phyloP scores from a whole-genome alignment of 768 basidiomycete genomes.

The Rhizopogon rudus region DNA sequence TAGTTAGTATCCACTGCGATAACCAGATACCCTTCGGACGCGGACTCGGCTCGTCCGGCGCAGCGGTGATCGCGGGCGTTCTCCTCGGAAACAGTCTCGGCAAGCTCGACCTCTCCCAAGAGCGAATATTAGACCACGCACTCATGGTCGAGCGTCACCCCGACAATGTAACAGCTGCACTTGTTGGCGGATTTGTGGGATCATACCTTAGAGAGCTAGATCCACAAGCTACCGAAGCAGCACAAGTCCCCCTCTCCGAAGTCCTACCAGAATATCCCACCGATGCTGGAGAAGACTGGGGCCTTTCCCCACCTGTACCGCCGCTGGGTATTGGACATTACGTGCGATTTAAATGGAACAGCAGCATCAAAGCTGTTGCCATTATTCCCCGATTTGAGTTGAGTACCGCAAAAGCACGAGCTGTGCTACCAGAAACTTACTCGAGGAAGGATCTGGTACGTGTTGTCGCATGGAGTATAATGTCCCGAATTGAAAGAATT shows the following conservation, averaged over 20 bases:
- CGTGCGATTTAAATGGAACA: slow-evolving; percentile 83
- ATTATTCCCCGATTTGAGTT: slow-evolving; percentile 96
- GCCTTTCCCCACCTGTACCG: slow-evolving; percentile 79
- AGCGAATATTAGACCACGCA: slow-evolving; percentile 88
- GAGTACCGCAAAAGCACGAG: slow-evolving; percentile 91
- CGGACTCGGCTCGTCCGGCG: slow-evolving; percentile 95
- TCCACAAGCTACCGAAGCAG: slow-evolving; percentile 71
- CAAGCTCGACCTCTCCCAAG: slow-evolving; percentile 56
- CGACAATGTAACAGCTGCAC: slow-evolving; percentile 97
- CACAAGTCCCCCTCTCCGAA: slow-evolving; percentile 90
- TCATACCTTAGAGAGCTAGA: slow-evolving; percentile 92
- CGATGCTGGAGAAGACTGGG: slow-evolving; percentile 92
- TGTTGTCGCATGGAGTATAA: slow-evolving; percentile 7
- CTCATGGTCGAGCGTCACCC: slow-evolving; percentile 99
- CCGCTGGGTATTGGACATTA: slow-evolving; percentile 92
- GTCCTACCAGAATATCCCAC: slow-evolving; percentile 94
- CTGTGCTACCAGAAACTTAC: slow-evolving; percentile 81
- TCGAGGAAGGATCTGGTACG: slow-evolving; percentile 87
- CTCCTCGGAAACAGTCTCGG: slow-evolving; percentile 86
- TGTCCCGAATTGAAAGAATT: background rate
- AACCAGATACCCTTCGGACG: slow-evolving; percentile 99
- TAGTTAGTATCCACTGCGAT: slow-evolving; percentile 64
- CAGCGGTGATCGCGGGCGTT: slow-evolving; percentile 97
- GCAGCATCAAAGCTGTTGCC: slow-evolving; percentile 83
- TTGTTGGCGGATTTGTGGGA: slow-evolving; percentile 96